Evolutionary conservation across 176 grass and related monocot genomes (phyloP).

Genomic region (Pontederia crassipes): DNA sequence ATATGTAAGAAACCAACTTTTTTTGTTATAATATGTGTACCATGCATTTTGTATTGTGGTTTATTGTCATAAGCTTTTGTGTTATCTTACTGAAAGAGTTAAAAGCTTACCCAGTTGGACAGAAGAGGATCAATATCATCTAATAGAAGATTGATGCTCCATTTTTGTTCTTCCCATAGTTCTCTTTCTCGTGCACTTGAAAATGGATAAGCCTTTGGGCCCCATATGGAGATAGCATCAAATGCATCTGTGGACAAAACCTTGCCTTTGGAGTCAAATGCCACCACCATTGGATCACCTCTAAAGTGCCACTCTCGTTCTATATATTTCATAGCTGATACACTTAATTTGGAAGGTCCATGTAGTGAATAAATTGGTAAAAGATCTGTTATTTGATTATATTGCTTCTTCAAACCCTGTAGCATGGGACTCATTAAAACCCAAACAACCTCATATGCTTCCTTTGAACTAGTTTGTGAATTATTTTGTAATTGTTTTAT

Average conservation of each 20-base stretch:
- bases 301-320: slow-evolving; percentile 14
- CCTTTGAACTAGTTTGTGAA: neutral
- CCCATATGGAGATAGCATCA: slow-evolving; percentile 17
- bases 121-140: slow-evolving; percentile 14
- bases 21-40: neutral
- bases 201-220: slow-evolving; percentile 15
- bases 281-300: slow-evolving; percentile 17
- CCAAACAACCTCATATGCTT: slow-evolving; percentile 15
- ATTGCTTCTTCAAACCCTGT: neutral
- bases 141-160: slow-evolving; percentile 14
- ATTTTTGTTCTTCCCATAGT: slow-evolving; percentile 22
- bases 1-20: no score
- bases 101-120: slow-evolving; percentile 20
- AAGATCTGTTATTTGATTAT: neutral
- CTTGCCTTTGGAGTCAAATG: slow-evolving; percentile 7
- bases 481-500: slow-evolving; percentile 7
- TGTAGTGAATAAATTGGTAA: slow-evolving; percentile 11
- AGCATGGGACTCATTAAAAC: neutral
- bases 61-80: neutral
- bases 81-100: neutral
- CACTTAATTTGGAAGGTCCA: slow-evolving; percentile 15
- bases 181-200: slow-evolving; percentile 12
- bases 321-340: slow-evolving; percentile 14
- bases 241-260: slow-evolving; percentile 13
- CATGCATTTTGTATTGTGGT: neutral